A percentile compares a stretch with the other conserved stretches of the same genome.
phyloP scores from a whole-genome alignment of 441 rosid genomes.

The Aquilaria agallochum region DNA sequence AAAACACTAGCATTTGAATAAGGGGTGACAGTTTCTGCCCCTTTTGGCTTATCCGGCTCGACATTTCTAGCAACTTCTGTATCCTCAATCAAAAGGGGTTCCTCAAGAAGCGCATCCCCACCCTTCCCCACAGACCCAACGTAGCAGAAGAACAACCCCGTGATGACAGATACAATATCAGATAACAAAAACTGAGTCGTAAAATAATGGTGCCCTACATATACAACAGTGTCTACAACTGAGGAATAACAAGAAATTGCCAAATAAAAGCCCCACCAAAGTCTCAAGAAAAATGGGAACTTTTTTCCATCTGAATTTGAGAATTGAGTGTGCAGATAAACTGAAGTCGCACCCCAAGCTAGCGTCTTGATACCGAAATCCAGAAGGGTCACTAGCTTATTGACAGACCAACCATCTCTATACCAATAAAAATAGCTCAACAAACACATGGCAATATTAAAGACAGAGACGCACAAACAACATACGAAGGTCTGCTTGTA shows the following conservation, averaged over 20 bases:
- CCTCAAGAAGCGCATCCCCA: constrained; percentile 26
- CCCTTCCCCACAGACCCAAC: constrained; percentile 33
- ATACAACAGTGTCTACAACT: constrained; percentile 32
- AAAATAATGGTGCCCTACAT: constrained; percentile 10
- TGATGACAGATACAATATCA: constrained; percentile 35
- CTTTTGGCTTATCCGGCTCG: constrained; percentile 23
- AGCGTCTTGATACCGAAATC: constrained; percentile 40
- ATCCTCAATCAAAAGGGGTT: constrained; percentile 41
- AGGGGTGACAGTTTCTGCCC: constrained; percentile 36
- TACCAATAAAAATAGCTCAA: constrained; percentile 41
- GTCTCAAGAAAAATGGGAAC: constrained; percentile 37
- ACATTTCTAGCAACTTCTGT: constrained; percentile 15
- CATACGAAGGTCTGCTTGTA: constrained; percentile 31
- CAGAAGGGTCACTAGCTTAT: constrained; percentile 29
- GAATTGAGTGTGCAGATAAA: constrained; percentile 31
- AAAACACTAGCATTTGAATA: constrained; percentile 38
- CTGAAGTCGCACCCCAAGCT: constrained; percentile 41
- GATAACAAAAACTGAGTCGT: constrained; percentile 28
- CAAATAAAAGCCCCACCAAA: constrained; percentile 54
- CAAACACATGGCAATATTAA: constrained; percentile 29
- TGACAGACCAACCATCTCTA: constrained; percentile 37
- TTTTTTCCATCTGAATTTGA: constrained; percentile 16
- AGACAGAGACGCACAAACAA: constrained; percentile 36
- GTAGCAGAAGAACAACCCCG: constrained; percentile 38
- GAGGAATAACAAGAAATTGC: constrained; percentile 42